A percentile compares a stretch with the other conserved stretches of the same genome.
phyloP scores from a whole-genome alignment of 1,139 yeast genomes.

The Suhomyces maxii region DNA sequence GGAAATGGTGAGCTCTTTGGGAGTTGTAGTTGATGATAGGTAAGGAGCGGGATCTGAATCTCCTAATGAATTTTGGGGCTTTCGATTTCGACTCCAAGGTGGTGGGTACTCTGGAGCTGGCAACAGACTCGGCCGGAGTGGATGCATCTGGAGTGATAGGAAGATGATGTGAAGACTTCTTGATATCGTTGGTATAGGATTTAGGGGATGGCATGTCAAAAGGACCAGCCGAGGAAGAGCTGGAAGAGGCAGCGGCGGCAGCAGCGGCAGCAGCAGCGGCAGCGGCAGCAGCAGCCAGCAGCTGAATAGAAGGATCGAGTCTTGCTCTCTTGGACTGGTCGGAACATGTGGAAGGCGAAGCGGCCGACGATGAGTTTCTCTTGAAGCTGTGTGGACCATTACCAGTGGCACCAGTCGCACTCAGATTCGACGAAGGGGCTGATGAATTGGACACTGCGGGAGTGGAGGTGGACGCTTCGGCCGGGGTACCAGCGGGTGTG shows the following conservation, averaged over 20 bases:
- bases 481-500: slow-evolving; percentile 15
- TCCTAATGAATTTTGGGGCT: slow-evolving; percentile 41
- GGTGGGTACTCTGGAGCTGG: slow-evolving; percentile 1
- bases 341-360: slow-evolving; percentile 13
- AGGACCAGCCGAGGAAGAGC: slow-evolving; percentile 6
- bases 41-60: slow-evolving; percentile 44
- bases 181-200: slow-evolving; percentile 13
- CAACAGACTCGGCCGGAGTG: slow-evolving; percentile 3
- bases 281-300: slow-evolving; percentile 10
- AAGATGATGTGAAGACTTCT: slow-evolving; percentile 14
- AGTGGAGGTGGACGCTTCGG: slow-evolving; percentile 16
- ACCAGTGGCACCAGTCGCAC: slow-evolving; percentile 14
- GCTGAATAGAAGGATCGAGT: slow-evolving; percentile 23
- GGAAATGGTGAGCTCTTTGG: slow-evolving; percentile 19
- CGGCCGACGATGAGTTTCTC: slow-evolving; percentile 18
- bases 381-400: slow-evolving; percentile 13
- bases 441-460: slow-evolving; percentile 11
- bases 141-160: slow-evolving; percentile 10
- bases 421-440: slow-evolving; percentile 9
- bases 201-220: slow-evolving; percentile 14
- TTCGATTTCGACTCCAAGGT: slow-evolving; percentile 19
- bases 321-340: slow-evolving; percentile 27
- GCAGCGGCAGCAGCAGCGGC: slow-evolving; percentile 10
- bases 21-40: slow-evolving; percentile 43
- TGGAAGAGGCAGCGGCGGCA: slow-evolving; percentile 6